These are phyloP conservation scores for Botryosphaeria dothidea DNA, from an alignment of 2,329 filamentous ascomycete species.

Conservation along the genomic window DNA sequence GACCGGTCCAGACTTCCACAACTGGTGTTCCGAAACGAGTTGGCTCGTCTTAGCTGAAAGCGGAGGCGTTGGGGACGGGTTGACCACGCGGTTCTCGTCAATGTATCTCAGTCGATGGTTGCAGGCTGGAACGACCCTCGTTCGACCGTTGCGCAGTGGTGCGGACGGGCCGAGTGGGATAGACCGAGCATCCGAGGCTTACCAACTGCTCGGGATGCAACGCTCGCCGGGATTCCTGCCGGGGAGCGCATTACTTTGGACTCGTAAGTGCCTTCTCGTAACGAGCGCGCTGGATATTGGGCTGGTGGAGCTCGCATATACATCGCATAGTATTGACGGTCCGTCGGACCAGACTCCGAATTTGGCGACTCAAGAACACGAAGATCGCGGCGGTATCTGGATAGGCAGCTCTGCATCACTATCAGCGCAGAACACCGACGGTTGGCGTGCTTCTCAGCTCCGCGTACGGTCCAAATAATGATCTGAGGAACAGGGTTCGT, in stretches of 20 bases:
- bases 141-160: not conserved
- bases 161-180: slow-evolving; percentile 1
- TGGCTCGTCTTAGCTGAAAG: not conserved
- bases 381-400: not conserved
- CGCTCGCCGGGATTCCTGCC: not conserved
- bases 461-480: not conserved
- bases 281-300: no score
- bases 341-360: not conserved
- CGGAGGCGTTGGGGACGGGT: not conserved
- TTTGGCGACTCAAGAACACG: not conserved
- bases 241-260: no score
- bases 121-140: slow-evolving; percentile 4
- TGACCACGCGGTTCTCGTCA: not conserved
- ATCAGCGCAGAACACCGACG: no score
- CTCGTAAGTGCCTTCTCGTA: no score
- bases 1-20: not conserved
- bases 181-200: slow-evolving; percentile 1
- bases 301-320: not conserved
- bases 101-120: not conserved
- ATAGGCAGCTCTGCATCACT: not conserved
- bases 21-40: not conserved
- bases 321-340: not conserved
- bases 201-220: not conserved
- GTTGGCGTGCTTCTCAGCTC: not conserved
- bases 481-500: not conserved